phyloP scores from a whole-genome alignment of 2,329 filamentous ascomycete species.

The Lecanosticta acicola region DNA sequence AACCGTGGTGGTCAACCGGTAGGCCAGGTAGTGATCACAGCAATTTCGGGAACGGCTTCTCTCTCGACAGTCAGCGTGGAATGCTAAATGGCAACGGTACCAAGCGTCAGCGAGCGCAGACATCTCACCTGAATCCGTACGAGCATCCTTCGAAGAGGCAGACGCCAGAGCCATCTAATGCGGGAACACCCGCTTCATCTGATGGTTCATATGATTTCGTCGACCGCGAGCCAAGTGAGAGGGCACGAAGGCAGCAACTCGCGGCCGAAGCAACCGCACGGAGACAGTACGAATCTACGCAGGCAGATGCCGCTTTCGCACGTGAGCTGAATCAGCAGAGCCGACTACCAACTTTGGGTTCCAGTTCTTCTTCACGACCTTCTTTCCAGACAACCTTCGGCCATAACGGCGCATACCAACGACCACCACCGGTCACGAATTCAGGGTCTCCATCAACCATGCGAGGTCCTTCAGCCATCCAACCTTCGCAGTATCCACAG shows the following conservation, averaged over 20 bases:
- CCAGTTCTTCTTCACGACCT: constrained; percentile 22
- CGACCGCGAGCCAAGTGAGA: constrained; percentile 11
- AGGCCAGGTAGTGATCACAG: constrained; percentile 14
- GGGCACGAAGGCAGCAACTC: constrained; percentile 11
- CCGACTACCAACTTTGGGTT: constrained; percentile 6
- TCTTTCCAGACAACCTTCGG: constrained; percentile 29
- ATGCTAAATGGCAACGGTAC: constrained; percentile 3
- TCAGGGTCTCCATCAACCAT: constrained; percentile 14
- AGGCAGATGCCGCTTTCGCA: constrained; percentile 25
- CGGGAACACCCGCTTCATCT: constrained; percentile 24
- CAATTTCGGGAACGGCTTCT: neutral
- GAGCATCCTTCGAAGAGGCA: constrained; percentile 25
- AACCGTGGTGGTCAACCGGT: constrained; percentile 16
- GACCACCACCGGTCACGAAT: constrained; percentile 18
- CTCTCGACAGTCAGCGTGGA: neutral
- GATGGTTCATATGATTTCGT: constrained; percentile 21
- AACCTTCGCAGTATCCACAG: neutral
- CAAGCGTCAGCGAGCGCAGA: constrained; percentile 21
- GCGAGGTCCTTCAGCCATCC: constrained; percentile 1
- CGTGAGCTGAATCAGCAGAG: constrained; percentile 22
- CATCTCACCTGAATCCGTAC: constrained; percentile 12
- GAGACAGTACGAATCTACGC: constrained; percentile 14
- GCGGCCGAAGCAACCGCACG: constrained; percentile 11
- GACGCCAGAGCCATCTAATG: constrained; percentile 27
- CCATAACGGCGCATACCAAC: constrained; percentile 22